Evolutionary conservation across 257 asterid genomes (phyloP), one percentile per base, ranked within the genome.

Genomic region (Nicotiana attenuata): DNA sequence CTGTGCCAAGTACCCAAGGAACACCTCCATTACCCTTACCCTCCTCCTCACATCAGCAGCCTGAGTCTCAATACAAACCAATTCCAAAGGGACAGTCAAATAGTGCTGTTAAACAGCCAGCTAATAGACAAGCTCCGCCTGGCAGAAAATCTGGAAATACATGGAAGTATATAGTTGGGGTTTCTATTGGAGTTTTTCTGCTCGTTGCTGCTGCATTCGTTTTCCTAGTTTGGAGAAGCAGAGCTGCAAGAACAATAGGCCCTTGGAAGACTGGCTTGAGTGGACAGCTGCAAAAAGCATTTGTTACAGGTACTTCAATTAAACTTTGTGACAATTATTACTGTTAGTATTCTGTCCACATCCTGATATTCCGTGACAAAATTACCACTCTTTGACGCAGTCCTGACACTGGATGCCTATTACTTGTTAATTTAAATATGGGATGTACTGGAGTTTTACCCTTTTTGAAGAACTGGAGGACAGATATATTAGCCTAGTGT

Each of bases 261-360:
- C 96, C 99, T 60, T 96, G 98, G 99, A 96, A 88, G 87, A 91
- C 92, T 55, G 98, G 98, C 78, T 87, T 96, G 88, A 96, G 98
- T 85, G 97, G 97, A 68, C 98, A 96, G 88, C 82, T 96, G 92
- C 98, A 92, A 84, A 94, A 94, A 78, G 98, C 99, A n/a, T 90
- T 96, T 75, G 88, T 94, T 56, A 93, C 92, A 66, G 99, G 99
- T 94, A 89, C 76, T 16, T 35, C 52, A 5, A 53, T 38, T 28
- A 10, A 60, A 41, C 47, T 41, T 71, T 45, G 60, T 71, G 13
- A 20, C 78, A 20, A 41, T 19, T 41, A 69, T 68, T 45, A 45
- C 60, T 45, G 13, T 41, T 45, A 45, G 45, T 68, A 38, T 20
- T 71, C 20, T 71, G 14, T 14, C 59, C 35, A 71, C 60, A 71